A percentile compares a stretch with the other conserved stretches of the same genome.
These are phyloP conservation scores for Pulveroboletus sp. DNA, from an alignment of 768 basidiomycete genomes.

Conservation along the genomic window DNA sequence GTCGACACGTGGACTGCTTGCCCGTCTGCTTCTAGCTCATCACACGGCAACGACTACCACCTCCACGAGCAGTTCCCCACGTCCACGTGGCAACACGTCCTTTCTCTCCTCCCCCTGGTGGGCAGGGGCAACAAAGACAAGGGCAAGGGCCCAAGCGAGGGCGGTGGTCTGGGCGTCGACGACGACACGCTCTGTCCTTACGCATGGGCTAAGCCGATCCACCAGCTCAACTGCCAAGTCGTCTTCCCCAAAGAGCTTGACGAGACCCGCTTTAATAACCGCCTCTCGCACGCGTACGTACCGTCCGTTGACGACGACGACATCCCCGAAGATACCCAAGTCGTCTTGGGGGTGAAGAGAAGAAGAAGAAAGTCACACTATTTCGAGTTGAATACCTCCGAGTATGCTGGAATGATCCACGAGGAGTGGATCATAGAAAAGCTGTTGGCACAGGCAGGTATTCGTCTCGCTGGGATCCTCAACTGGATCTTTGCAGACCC, in stretches of 20 bases:
- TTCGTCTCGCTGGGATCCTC: constrained; percentile 77
- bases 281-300: constrained; percentile 24
- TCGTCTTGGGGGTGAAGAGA: constrained; percentile 7
- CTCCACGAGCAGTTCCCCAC: background rate
- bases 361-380: constrained; percentile 26
- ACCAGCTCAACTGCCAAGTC: constrained; percentile 75
- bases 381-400: constrained; percentile 75
- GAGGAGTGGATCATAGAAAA: constrained; percentile 71
- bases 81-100: constrained; percentile 26
- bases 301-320: background rate
- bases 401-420: constrained; percentile 68
- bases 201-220: constrained; percentile 69
- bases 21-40: constrained; percentile 31
- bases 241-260: constrained; percentile 77
- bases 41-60: background rate
- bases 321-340: background rate
- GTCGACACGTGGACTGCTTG: constrained; percentile 65
- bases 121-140: background rate
- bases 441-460: constrained; percentile 75
- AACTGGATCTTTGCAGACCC: constrained; percentile 59
- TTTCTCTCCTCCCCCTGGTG: constrained; percentile 5
- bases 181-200: constrained; percentile 68
- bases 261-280: constrained; percentile 1
- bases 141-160: background rate
- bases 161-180: constrained; percentile 37